Conservation (phyloP, 1,139 yeast species). For the Meyerozyma smithsonii region DNA sequence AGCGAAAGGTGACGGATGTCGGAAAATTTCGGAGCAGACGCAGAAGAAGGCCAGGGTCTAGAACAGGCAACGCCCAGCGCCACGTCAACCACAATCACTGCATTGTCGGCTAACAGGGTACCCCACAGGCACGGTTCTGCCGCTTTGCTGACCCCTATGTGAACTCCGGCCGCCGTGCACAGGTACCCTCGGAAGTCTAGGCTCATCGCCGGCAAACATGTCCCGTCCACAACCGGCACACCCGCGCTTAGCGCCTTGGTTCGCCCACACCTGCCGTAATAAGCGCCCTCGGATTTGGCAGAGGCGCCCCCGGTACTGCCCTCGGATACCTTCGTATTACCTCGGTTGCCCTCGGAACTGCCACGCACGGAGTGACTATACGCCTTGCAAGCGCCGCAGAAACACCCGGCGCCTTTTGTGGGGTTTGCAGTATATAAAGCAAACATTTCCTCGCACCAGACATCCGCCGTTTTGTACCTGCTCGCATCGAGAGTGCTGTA, state of each 20-base stretch:
- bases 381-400: background rate
- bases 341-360: slow-evolving; percentile 1
- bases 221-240: too few species aligned
- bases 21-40: background rate
- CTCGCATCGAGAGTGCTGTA: background rate
- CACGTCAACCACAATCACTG: too few species aligned
- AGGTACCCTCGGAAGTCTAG: background rate
- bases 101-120: too few species aligned
- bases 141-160: too few species aligned
- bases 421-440: background rate
- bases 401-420: background rate
- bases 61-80: background rate
- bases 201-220: too few species aligned
- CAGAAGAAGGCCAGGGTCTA: background rate
- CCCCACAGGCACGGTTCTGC: too few species aligned
- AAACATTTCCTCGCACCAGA: background rate
- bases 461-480: background rate
- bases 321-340: background rate
- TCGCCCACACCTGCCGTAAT: too few species aligned
- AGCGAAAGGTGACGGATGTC: background rate
- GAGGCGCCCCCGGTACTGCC: background rate
- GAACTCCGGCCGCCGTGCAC: too few species aligned
- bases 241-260: too few species aligned
- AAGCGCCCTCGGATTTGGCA: too few species aligned
- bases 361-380: too few species aligned